phyloP scores from a whole-genome alignment of 2,329 filamentous ascomycete genomes.

The Didymella segeticola region DNA sequence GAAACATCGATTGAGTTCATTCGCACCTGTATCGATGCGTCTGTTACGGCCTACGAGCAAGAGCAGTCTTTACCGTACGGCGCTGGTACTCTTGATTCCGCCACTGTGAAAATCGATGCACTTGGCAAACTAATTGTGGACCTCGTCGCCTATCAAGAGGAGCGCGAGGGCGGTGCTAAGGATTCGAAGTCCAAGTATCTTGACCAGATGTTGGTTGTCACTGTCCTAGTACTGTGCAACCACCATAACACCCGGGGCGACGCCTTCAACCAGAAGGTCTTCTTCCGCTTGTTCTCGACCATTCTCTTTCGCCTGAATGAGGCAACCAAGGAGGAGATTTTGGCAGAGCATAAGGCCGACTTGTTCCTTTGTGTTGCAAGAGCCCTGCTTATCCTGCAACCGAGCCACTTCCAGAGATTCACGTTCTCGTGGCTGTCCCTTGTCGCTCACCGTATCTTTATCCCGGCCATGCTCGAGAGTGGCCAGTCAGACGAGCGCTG shows the following conservation, averaged over 20 bases:
- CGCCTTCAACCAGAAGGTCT: conserved; percentile 84
- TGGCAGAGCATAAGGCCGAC: conserved; percentile 65
- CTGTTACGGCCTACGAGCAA: conserved; percentile 79
- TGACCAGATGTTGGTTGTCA: conserved; percentile 77
- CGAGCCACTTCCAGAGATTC: conserved; percentile 80
- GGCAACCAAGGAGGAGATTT: conserved; percentile 56
- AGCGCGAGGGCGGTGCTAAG: conserved; percentile 63
- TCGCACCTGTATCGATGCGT: conserved; percentile 79
- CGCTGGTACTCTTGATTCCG: conserved; percentile 64
- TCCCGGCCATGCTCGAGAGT: conserved; percentile 76
- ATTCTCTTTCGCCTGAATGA: conserved; percentile 78
- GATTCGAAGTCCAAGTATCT: conserved; percentile 74
- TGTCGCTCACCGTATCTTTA: conserved; percentile 82
- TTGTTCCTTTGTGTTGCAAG: conserved; percentile 76
- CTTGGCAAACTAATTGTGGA: conserved; percentile 80
- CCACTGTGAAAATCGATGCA: conserved; percentile 75
- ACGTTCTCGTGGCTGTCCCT: conserved; percentile 84
- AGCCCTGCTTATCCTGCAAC: conserved; percentile 76
- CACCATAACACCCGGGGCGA: conserved; percentile 84
- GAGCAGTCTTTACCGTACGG: conserved; percentile 65
- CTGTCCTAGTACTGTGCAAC: conserved; percentile 81
- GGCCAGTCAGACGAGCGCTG: conserved; percentile 69
- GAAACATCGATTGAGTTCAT: conserved; percentile 83
- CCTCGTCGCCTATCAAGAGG: conserved; percentile 75
- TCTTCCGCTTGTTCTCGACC: conserved; percentile 87